phyloP scores from a whole-genome alignment of 1,139 yeast species.

The Candida tetrigidarum region DNA sequence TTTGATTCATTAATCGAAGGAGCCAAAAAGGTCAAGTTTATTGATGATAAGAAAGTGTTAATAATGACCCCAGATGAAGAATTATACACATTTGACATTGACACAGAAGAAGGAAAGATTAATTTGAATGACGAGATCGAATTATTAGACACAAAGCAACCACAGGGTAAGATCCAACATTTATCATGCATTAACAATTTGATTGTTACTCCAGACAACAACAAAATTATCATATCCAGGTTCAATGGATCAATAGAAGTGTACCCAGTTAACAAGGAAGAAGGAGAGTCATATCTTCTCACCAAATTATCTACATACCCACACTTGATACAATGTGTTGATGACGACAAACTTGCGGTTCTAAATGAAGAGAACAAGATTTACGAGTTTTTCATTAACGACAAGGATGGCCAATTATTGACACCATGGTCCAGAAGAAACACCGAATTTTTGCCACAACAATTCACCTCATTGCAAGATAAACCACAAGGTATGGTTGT shows the following conservation, averaged over 20 bases:
- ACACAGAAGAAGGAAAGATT: conserved; percentile 26
- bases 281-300: conserved; percentile 27
- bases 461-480: conserved; percentile 61
- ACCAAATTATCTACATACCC: conserved; percentile 63
- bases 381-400: conserved; percentile 58
- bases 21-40: conserved; percentile 55
- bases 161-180: conserved; percentile 29
- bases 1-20: conserved; percentile 55
- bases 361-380: conserved; percentile 77
- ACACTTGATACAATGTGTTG: conserved; percentile 64
- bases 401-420: conserved; percentile 39
- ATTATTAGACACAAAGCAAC: conserved; percentile 29
- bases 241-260: conserved; percentile 70
- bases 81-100: conserved; percentile 51
- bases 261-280: conserved; percentile 26
- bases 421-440: conserved; percentile 84
- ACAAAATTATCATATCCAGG: conserved; percentile 58
- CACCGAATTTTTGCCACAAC: conserved; percentile 73
- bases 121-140: conserved; percentile 46
- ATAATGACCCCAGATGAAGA: conserved; percentile 72
- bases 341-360: conserved; percentile 56
- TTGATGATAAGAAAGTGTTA: conserved; percentile 49
- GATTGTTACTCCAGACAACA: conserved; percentile 47
- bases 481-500: conserved; percentile 76
- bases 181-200: conserved; percentile 53